Evolutionary conservation across 352 stramenopile genomes (phyloP), one percentile per base, ranked within the genome.

Genomic region (Globisporangium cylindrosporum): DNA sequence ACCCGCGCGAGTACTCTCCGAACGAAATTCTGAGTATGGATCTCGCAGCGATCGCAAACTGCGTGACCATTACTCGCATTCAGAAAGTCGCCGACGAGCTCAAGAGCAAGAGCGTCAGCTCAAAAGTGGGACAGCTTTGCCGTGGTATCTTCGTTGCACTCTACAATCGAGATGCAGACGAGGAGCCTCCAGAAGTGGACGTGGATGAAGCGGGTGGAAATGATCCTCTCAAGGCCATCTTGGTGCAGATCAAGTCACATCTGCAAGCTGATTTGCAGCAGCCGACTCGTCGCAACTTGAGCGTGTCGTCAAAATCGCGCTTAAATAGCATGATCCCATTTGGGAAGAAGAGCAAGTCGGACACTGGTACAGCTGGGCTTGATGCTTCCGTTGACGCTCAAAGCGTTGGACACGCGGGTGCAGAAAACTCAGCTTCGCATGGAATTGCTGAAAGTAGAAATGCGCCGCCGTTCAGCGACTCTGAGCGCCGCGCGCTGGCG

Each of bases 91-190:
- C 70, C 2, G 62, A 81, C 18, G 68, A 78, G 56, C 68, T 92
- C 7, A 75, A 80, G 55, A 57, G 67, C 2, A 66, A 72, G 22
- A 74, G 73, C 1, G 34, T 77, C 7, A 24, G 77, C 6, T 70
- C 62, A 9, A 65, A 69, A 22, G 64, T 69, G 0, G 81, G 76
- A 0, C 77, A 86, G 48, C 66, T 92, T 0, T 88, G 76, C 67
- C 80, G 81, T 25, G 81, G 80, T 0, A 76, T 90, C 48, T 92
- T 90, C 67, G 56, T 89, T 22, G 81, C 76, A 0, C 53, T 92
- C 4, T 88, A 90, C 67, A 82, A 89, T 29, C 78, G 79, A 2
- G 84, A 90, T 25, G 69, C 70, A 12, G 74, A 82, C 38, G 73
- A 83, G 43, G 73, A 80, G 36, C 71, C 73, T 8, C 73, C 79